Base-by-base conservation (phyloP, 2,329 filamentous ascomycete species). In the Chalara sp. region DNA sequence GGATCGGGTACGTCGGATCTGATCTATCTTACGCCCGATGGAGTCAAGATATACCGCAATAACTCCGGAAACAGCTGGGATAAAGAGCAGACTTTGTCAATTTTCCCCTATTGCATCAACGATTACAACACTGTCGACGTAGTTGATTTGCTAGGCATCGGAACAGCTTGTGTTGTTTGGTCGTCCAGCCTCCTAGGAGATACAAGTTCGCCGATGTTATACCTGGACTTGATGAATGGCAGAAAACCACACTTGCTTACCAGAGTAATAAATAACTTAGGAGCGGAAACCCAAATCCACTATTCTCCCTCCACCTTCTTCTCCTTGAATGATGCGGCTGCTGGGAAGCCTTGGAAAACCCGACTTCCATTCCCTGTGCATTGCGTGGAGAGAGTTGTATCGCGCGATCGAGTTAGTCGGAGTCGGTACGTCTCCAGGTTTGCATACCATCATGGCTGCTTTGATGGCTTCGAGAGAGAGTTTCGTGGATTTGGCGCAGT, bases 401-500 rank as follows among this genome's bases (percentile, higher is more conserved):
- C n/a, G 29, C 39, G 29, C 7, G 47, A 43, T 7, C 39, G 40
- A 30, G 35, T 31, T 21, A 44, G 45, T 29, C 31, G 45, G n/a
- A 47, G 39, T 29, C 45, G 45, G 31, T 39, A 35, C 30, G 32
- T 28, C n/a, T 35, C 6, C 39, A 10, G 30, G 6, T 49, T 44
- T 35, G 29, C 13, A 30, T 49, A 49, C 30, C 47, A 49, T 28
- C 13, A 49, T 33, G 47, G 47, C 6, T 49, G 31, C 39, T 49
- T 32, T 21, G 47, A 49, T 44, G 37, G 37, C 5, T 32, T 43
- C 13, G 47, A 49, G n/a, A 8, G 47, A 33, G 47, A 49, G 30
- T 49, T 49, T 21, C 47, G 47, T 43, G 47, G 47, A 37, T 49
- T 49, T 44, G 47, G 28, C 5, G 28, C 44, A 29, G 47, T 49